Base-by-base conservation (phyloP, 306 rosid species). In the Pueraria montana region DNA sequence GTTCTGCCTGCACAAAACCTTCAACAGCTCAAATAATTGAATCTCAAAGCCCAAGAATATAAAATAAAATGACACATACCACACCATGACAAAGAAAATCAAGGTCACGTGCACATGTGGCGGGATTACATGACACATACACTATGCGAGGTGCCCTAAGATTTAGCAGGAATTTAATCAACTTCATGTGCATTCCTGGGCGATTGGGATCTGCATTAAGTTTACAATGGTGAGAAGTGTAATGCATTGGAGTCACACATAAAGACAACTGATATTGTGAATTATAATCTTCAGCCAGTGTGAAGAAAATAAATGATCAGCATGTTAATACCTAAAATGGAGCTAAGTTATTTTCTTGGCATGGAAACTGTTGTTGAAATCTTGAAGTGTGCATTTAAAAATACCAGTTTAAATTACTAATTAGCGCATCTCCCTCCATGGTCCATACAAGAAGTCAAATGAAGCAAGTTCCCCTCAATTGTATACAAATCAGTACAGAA, bases 131-230 rank as follows among this genome's bases (percentile, higher is more conserved):
- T 11, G 99, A 96, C 23, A 96, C 97, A 64, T 96, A 96, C 38
- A 96, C 96, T 84, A 96, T 83, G 68, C 93, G 92, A 16, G 91
- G 91, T 3, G 89, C 93, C 89, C 80, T 96, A 55, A 95, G 97
- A 58, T 92, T 87, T 74, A 96, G 88, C 72, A 93, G 92, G 88
- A 89, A 96, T 69, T 89, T 96, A 34, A 96, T 91, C 91, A 96
- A 84, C 93, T 96, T 96, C 96, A 93, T 90, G 93, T 92, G 98
- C 99, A 96, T 93, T 76, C 99, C 99, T 38, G 99, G 99, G 79
- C 99, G 98, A 82, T 96, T 96, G 76, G 98, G 98, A 90, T 96
- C 98, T 96, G 90, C 85, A 83, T 64, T 43, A 74, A 63, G 56
- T 76, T 71, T 36, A 75, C 59, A 82, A 69, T 40, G 75, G 63